Evolutionary conservation across 305 asterid species (phyloP), one percentile per base, ranked within the genome.

Genomic region (Rubia peregrina): DNA sequence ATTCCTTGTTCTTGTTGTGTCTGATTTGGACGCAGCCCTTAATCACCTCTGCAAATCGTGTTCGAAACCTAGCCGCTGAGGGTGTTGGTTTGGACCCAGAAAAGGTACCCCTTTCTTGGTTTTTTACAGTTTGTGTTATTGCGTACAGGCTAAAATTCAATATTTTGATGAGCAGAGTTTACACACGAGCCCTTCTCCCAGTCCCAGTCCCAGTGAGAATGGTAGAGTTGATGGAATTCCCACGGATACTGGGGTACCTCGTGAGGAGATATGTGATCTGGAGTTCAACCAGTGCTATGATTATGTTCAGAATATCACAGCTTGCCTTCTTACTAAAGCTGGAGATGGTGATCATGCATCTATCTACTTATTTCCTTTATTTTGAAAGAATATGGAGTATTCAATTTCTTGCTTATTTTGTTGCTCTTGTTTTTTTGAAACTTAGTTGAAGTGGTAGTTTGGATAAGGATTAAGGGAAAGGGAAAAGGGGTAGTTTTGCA

Each of bases 251-350:
- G 41, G 48, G 59, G 67, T 9, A 61, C 73, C 33, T 68, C 46
- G 36, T 3, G 10, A 24, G 56, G 81, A 73, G 38, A 67, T 61
- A 24, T 88, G 95, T 62, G 84, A 84, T 16, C 2, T 13, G 75
- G 80, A 75, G 56, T 40, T 62, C 48, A 60, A 76, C 38, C 78
- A 82, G 75, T 88, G 95, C 76, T 75, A 38, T 49, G 49, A 80
- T 62, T 75, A 68, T 80, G 79, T 68, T 70, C 75, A 62, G 79
- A 70, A 61, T 44, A 41, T 88, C 67, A 83, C 88, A 43, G 87
- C 88, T 8, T 86, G 95, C 73, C 79, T 75, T 55, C 81, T 79
- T 68, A 66, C 84, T 57, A 44, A 49, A 64, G 72, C 69, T 44
- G 83, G 73, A 73, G 69, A 73, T 60, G 89, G 95, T 86, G 80